Evolutionary conservation across 306 rosid species (phyloP), one percentile per base, ranked within the genome.

Genomic region (Carpinus viminea): DNA sequence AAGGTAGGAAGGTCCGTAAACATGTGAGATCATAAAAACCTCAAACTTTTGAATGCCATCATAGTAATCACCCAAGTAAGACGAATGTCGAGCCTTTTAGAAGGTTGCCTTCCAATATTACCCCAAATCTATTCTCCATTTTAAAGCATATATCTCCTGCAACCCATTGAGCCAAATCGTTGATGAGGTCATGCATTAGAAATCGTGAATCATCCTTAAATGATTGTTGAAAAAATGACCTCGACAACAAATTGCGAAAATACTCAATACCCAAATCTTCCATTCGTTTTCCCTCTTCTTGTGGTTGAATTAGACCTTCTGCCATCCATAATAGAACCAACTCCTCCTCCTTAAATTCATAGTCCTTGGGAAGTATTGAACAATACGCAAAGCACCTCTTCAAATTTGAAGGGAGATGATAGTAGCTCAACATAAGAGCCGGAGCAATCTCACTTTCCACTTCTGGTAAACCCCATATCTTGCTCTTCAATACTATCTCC

Each of bases 1-100:
- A 18, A 1, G 45, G 45, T 1, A 94, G 80, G 38, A 92, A 71
- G 97, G 97, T 47, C 92, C 98, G 77, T 80, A 94, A 41, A 94
- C 89, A 3, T 13, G 7, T 28, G 12, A 24, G 18, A 24, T 61
- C 17, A 0, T 0, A 0, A 61, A 28, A 31, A 0, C 68, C 13
- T 28, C 3, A 61, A 28, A 28, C 8, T 41, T 5, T 41, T 41
- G 45, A 1, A 0, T 12, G 12, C 2, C 5, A 2, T 10, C 45
- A 41, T 6, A 4, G 7, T 0, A 0, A 41, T 8, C 7, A 41
- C 7, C 45, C 45, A 41, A 6, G 45, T 31, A 28, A 31, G 68
- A 61, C 16, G 7, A 61, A 61, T 61, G 68, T 12, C 20, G 45
- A 26, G 38, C 45, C n/a, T n/a, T n/a, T n/a, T n/a, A n/a, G n/a